phyloP scores from a whole-genome alignment of 345 rosid genomes.

The Pugionium cornutum region DNA sequence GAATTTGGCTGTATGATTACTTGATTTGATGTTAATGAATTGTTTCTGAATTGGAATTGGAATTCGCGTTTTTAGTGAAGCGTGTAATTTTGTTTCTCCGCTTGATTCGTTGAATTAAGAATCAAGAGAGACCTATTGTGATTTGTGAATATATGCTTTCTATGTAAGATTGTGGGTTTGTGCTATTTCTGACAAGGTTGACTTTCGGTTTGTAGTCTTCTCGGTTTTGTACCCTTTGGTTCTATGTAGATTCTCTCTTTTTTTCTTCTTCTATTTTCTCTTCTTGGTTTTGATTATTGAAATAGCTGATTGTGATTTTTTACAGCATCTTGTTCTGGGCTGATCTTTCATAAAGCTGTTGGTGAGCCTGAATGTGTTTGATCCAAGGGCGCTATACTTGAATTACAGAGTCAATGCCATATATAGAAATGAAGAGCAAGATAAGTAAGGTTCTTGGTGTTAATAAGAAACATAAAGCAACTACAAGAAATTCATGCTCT shows the following conservation, averaged over 20 bases:
- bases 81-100: conserved; percentile 20
- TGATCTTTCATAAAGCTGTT: neutral
- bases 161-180: conserved; percentile 34
- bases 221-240: conserved; percentile 10
- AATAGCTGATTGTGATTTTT: conserved; percentile 17
- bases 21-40: conserved; percentile 15
- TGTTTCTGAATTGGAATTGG: conserved; percentile 11
- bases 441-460: conserved; percentile 42
- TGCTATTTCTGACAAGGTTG: conserved; percentile 22
- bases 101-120: conserved; percentile 10
- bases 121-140: neutral
- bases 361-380: conserved; percentile 1
- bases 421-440: conserved; percentile 42
- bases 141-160: neutral
- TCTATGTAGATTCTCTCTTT: conserved; percentile 6
- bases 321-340: conserved; percentile 30
- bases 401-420: conserved; percentile 41
- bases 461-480: conserved; percentile 38
- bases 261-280: neutral
- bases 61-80: conserved; percentile 6
- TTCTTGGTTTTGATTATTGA: neutral
- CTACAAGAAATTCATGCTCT: conserved; percentile 21
- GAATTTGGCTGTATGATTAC: neutral
- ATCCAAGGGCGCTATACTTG: conserved; percentile 13
- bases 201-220: conserved; percentile 20